Evolutionary conservation across 208 protist genomes (phyloP), one percentile per base, ranked within the genome.

Genomic region (Wallacemonas sp.): DNA sequence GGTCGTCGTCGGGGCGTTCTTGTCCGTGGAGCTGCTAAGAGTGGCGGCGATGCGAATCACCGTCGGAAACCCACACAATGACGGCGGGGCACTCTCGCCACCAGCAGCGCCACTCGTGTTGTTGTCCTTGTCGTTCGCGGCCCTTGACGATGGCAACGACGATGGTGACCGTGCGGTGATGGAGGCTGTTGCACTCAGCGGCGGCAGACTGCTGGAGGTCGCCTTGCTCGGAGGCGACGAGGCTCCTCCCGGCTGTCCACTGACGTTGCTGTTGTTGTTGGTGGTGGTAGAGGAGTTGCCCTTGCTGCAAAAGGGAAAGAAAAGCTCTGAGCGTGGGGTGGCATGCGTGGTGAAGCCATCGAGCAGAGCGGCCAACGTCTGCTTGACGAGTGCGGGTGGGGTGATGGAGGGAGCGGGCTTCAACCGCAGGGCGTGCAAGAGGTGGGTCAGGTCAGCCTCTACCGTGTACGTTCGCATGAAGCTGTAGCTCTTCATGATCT

Each of bases 381-480:
- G 52, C 19, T 58, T n/a, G n/a, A 58, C 52, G 29, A 38, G 17
- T 4, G 52, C n/a, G n/a, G 52, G 24, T 3, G 30, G 4, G 2
- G 52, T 21, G 30, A n/a, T 24, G 52, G 52, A 34, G 30, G 24
- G 17, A 11, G 52, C 19, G 6, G 30, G 29, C 52, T 58, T 58
- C n/a, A 58, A 30, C 16, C 52, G 72, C 58, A 81, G 64, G 9
- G 85, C 60, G 24, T 79, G 72, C 21, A 92, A 72, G 12, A 95
- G 80, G 55, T 85, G 78, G 2, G 89, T 85, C 17, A 87, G 73
- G 54, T 95, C 89, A 3, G 86, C 69, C 64, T 92, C 86, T 17
- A 69, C 74, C 23, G 68, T 49, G 70, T 90, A 95, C 44, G 70
- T 82, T 41, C 72, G 57, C 63, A 83, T 74, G 26, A 39, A 34